Base-by-base conservation (phyloP, 2,329 filamentous ascomycete species). In the Diaporthe ampelina region DNA sequence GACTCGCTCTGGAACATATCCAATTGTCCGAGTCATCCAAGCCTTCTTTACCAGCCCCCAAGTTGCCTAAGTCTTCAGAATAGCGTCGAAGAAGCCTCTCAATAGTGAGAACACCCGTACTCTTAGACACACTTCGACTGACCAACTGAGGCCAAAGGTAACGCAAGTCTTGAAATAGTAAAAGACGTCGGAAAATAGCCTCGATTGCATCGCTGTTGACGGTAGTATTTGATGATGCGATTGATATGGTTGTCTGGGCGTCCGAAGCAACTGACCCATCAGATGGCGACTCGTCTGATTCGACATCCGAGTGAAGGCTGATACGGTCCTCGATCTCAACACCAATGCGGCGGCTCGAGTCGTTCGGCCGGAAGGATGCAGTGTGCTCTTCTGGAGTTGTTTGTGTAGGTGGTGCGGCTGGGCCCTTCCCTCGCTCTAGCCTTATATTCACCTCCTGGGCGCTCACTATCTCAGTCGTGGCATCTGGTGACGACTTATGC, bases 101-200 rank as follows among this genome's bases (percentile, higher is more conserved):
- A 1, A 73, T 65, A 3, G 48, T 37, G 5, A 45, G 35, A 0
- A 69, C 17, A 9, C n/a, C 24, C 13, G 11, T 50, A 1, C 21
- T 32, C 6, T 61, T 45, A 13, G 73, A 75, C 26, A 29, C 59
- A 21, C 32, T 40, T 1, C 8, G 45, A 11, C 0, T 0, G 5
- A 56, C 2, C 7, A 75, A 11, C 26, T 75, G 73, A 2, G 70
- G 73, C 73, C 73, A 75, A 7, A 73, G 29, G 17, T 69, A 52
- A 1, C 40, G 45, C 1, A 75, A 37, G 35, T 48, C 35, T 17
- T 32, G 17, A 9, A 73, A 72, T 4, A 50, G 26, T 6, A 54
- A 15, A 1, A 75, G 35, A 1, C 48, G 70, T 15, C 37, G 63
- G 13, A 70, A 73, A 0, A 75, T 56, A 4, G 29, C 29, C 8